These are phyloP conservation scores for Omphalotus olearius DNA, from an alignment of 1,284 basidiomycete genomes.

Conservation along the genomic window DNA sequence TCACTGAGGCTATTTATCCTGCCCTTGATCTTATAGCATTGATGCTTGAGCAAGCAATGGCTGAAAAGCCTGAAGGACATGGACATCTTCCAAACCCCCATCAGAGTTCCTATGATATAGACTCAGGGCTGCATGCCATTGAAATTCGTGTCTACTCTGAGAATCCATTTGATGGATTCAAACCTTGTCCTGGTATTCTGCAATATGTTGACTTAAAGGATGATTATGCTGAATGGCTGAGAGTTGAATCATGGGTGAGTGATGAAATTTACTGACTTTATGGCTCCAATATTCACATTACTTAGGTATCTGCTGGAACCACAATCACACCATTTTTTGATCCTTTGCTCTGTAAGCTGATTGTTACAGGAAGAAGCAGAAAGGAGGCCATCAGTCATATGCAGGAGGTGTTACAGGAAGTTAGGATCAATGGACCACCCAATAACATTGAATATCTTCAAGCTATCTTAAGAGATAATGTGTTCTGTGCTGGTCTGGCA, in stretches of 20 bases:
- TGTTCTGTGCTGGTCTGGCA: slow-evolving; percentile 43
- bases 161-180: slow-evolving; percentile 55
- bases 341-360: slow-evolving; percentile 52
- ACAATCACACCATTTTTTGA: slow-evolving; percentile 54
- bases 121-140: slow-evolving; percentile 39
- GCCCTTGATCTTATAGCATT: slow-evolving; percentile 63
- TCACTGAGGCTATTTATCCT: slow-evolving; percentile 58
- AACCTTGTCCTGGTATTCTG: slow-evolving; percentile 59
- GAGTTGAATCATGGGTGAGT: slow-evolving; percentile 53
- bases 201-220: slow-evolving; percentile 46
- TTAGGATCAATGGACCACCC: slow-evolving; percentile 44
- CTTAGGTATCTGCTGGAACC: slow-evolving; percentile 48
- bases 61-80: slow-evolving; percentile 24
- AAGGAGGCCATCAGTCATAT: slow-evolving; percentile 39
- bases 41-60: slow-evolving; percentile 57
- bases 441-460: slow-evolving; percentile 55
- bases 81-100: slow-evolving; percentile 14
- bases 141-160: slow-evolving; percentile 69
- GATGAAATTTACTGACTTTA: neutral
- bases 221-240: slow-evolving; percentile 36
- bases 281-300: neutral
- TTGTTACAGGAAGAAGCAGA: slow-evolving; percentile 40
- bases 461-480: slow-evolving; percentile 36
- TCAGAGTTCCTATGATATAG: slow-evolving; percentile 7
- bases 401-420: slow-evolving; percentile 28